Conservation (phyloP, 192 early-diverging fungal species). For the Coemansia sp. region DNA sequence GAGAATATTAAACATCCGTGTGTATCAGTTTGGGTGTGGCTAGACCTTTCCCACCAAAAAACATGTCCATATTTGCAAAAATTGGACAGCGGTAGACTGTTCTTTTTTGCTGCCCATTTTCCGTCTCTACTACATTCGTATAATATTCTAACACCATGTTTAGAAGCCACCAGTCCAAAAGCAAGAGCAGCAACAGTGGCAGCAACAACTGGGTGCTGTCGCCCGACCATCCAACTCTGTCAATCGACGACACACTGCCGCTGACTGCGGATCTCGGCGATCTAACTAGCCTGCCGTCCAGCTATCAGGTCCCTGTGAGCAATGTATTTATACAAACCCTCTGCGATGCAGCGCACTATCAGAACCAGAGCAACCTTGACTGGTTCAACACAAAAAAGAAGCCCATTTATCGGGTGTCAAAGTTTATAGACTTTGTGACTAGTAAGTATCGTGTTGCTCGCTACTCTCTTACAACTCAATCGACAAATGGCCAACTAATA, state of each 20-base stretch:
- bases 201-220: conserved; percentile 24
- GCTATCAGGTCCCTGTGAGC: conserved; percentile 21
- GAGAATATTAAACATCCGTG: too few relatives aligned
- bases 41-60: too few relatives aligned
- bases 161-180: conserved; percentile 5
- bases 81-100: too few relatives aligned
- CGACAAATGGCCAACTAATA: too few relatives aligned
- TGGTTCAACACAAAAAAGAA: conserved; percentile 34
- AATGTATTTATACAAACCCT: conserved; percentile 24
- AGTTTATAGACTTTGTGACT: conserved; percentile 14
- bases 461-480: too few relatives aligned
- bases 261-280: conserved; percentile 23
- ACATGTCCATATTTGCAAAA: too few relatives aligned
- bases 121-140: background rate
- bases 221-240: conserved; percentile 19
- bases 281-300: conserved; percentile 19
- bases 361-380: conserved; percentile 7
- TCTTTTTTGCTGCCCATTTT: background rate
- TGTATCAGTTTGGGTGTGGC: too few relatives aligned
- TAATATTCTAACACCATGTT: conserved; percentile 36
- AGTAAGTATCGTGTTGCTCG: too few relatives aligned
- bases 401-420: conserved; percentile 10
- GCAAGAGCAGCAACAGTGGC: background rate
- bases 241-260: conserved; percentile 24
- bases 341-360: conserved; percentile 7